These are phyloP conservation scores for Apiotrichum porosum DNA, from an alignment of 1,284 basidiomycete genomes.

Conservation along the genomic window DNA sequence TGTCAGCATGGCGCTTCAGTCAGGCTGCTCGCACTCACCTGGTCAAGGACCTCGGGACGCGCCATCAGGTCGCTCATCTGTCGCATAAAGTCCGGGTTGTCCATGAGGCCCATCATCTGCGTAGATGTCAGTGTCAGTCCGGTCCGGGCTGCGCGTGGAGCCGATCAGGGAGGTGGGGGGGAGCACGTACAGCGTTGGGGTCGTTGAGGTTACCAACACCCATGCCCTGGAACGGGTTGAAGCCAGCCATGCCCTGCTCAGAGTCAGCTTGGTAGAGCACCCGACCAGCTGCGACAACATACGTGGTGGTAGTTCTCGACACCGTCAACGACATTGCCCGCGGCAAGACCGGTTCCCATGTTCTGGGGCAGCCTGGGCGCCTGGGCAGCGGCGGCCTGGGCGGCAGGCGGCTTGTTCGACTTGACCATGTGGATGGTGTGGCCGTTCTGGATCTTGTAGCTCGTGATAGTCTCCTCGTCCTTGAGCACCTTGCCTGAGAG, in stretches of 20 bases:
- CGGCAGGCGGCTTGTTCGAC: slow-evolving; percentile 56
- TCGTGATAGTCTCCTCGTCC: slow-evolving; percentile 74
- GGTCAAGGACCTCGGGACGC: slow-evolving; percentile 76
- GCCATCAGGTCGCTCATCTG: slow-evolving; percentile 60
- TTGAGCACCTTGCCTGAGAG: slow-evolving; percentile 53
- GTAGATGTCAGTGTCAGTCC: neutral
- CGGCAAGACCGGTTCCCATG: slow-evolving; percentile 78
- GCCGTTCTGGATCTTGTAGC: slow-evolving; percentile 70
- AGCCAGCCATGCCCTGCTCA: slow-evolving; percentile 50
- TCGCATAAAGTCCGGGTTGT: slow-evolving; percentile 70
- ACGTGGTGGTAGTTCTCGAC: slow-evolving; percentile 46
- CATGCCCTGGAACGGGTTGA: slow-evolving; percentile 84
- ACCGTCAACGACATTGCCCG: slow-evolving; percentile 56
- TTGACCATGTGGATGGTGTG: slow-evolving; percentile 95
- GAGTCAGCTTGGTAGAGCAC: slow-evolving; percentile 11
- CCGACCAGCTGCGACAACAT: slow-evolving; percentile 5
- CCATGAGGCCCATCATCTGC: slow-evolving; percentile 76
- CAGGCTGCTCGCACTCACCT: slow-evolving; percentile 35
- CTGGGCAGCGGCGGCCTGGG: slow-evolving; percentile 28
- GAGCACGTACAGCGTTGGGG: slow-evolving; percentile 70
- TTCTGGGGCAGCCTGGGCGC: slow-evolving; percentile 58
- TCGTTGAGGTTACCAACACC: slow-evolving; percentile 74
- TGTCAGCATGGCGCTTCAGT: neutral
- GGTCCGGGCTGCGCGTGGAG: no score
- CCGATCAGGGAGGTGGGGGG: neutral